A percentile compares a stretch with the other conserved stretches of the same genome.
These are phyloP conservation scores for Psilocybe subaeruginosa DNA, from an alignment of 768 basidiomycete genomes.

Conservation along the genomic window DNA sequence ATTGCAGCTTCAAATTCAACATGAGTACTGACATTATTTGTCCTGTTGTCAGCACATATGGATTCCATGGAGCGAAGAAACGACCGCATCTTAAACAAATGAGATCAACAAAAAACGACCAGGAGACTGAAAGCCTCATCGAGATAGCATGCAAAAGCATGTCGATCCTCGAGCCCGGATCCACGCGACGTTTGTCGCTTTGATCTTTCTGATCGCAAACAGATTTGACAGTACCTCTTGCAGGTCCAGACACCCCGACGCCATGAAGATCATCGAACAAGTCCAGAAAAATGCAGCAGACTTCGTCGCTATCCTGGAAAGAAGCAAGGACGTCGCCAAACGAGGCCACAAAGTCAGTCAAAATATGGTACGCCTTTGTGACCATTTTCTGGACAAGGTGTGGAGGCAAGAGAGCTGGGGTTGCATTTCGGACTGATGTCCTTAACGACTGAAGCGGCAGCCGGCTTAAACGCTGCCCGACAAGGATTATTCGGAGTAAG, in stretches of 20 bases:
- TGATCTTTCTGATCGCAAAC: background rate
- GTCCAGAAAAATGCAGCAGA: background rate
- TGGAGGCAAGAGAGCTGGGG: background rate
- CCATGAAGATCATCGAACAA: background rate
- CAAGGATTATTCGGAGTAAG: background rate
- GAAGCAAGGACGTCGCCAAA: conserved; percentile 9
- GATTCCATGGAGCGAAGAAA: background rate
- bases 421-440: conserved; percentile 2
- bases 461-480: background rate
- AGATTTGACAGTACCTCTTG: background rate
- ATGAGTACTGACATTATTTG: background rate
- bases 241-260: background rate
- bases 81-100: background rate
- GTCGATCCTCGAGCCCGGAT: conserved; percentile 10
- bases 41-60: background rate
- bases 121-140: background rate
- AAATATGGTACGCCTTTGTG: conserved; percentile 4
- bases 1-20: too few relatives aligned
- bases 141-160: conserved; percentile 2
- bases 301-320: conserved; percentile 1
- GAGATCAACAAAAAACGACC: background rate
- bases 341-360: conserved; percentile 7
- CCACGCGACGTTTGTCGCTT: conserved; percentile 2
- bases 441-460: background rate
- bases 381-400: background rate